These are phyloP conservation scores for Ascochyta pisi DNA, from an alignment of 2,329 filamentous ascomycete species.

Conservation along the genomic window DNA sequence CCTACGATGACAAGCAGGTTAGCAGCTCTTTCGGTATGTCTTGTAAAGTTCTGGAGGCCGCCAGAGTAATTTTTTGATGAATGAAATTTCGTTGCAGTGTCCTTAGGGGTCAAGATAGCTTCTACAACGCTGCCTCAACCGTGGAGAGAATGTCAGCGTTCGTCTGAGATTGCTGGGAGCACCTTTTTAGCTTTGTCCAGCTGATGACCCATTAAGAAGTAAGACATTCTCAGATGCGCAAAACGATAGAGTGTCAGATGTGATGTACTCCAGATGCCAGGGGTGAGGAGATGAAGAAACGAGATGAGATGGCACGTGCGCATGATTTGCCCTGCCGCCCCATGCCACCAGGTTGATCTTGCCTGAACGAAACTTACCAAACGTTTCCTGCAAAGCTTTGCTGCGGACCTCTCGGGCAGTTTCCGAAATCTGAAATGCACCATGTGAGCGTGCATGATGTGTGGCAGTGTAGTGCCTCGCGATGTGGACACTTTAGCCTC, in stretches of 20 bases:
- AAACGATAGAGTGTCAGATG: too few relatives aligned
- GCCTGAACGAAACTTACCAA: neutral
- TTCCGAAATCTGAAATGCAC: constrained; percentile 1
- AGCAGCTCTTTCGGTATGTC: too few relatives aligned
- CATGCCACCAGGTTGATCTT: neutral
- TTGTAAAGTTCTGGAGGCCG: too few relatives aligned
- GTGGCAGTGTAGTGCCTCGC: neutral
- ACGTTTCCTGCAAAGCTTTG: neutral
- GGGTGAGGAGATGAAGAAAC: neutral
- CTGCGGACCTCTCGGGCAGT: neutral
- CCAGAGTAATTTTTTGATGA: too few relatives aligned
- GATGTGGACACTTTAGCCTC: constrained; percentile 6
- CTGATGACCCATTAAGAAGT: too few relatives aligned
- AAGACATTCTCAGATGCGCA: neutral
- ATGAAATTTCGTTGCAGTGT: too few relatives aligned
- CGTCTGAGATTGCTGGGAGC: too few relatives aligned
- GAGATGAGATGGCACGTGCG: constrained; percentile 1
- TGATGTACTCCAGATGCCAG: neutral
- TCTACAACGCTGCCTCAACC: too few relatives aligned
- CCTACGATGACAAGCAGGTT: too few relatives aligned
- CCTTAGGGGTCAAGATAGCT: too few relatives aligned
- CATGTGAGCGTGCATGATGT: constrained; percentile 3
- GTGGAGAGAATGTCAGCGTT: too few relatives aligned
- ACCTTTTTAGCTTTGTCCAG: too few relatives aligned
- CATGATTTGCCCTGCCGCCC: neutral